Conservation (phyloP, 345 rosid genomes). For the Acer campestre region DNA sequence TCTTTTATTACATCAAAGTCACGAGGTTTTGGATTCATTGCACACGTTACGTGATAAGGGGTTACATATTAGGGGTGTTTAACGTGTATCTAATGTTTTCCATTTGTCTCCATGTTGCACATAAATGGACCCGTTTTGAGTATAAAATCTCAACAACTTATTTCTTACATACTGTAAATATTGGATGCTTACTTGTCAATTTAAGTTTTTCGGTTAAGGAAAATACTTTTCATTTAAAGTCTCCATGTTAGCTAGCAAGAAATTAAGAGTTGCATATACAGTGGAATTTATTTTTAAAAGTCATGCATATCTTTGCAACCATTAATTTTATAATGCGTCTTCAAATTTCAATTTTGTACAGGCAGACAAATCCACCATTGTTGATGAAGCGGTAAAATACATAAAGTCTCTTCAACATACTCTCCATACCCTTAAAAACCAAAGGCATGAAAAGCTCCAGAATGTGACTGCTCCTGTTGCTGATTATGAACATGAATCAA, state of each 20-base stretch:
- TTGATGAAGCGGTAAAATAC: constrained; percentile 56
- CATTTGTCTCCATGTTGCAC: no score
- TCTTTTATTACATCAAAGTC: no score
- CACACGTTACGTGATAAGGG: no score
- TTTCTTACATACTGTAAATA: no score
- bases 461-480: not conserved
- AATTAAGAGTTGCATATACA: not conserved
- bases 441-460: constrained; percentile 35
- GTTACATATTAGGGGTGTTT: no score
- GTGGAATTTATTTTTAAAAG: not conserved
- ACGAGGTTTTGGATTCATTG: no score
- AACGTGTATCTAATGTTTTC: no score
- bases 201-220: no score
- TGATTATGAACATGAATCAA: constrained; percentile 21
- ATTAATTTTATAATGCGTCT: not conserved
- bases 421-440: constrained; percentile 40
- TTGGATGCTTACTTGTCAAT: no score
- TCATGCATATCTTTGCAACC: not conserved
- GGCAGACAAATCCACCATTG: constrained; percentile 62
- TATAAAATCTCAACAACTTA: no score
- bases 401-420: constrained; percentile 46
- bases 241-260: not conserved
- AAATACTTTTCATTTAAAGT: not conserved
- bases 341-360: constrained; percentile 16
- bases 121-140: no score